Percentiles rank a stretch among this genome's conserved stretches.
Conservation (phyloP, 768 basidiomycete genomes). For the Lactarius sp. region DNA sequence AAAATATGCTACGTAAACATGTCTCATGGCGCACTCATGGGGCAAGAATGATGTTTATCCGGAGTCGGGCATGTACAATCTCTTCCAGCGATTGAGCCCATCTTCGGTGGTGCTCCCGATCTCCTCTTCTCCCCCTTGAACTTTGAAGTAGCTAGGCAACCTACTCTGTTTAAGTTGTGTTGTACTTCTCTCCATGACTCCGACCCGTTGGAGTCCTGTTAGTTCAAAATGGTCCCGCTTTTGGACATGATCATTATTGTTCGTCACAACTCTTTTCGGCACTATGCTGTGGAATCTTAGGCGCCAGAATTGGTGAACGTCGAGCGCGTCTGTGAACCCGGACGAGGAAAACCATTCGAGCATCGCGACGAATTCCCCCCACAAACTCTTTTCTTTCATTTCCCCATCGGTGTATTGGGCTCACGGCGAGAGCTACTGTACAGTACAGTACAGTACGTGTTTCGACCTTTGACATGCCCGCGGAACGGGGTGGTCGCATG, state of each 20-base stretch:
- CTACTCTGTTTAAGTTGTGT: background rate
- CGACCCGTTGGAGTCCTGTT: background rate
- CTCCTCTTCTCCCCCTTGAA: background rate
- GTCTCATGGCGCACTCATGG: background rate
- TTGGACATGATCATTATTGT: background rate
- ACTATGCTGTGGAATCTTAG: background rate
- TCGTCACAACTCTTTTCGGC: background rate
- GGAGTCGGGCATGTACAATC: background rate
- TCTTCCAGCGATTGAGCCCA: background rate
- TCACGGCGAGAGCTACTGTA: background rate
- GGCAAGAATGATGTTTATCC: background rate
- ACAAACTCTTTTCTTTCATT: background rate
- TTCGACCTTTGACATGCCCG: conserved; percentile 5
- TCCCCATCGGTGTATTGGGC: background rate
- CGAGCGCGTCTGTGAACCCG: background rate
- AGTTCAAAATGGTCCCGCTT: background rate
- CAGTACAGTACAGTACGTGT: background rate
- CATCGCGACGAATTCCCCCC: background rate
- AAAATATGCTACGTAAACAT: background rate
- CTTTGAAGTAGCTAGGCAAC: background rate
- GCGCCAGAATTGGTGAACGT: background rate
- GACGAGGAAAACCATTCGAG: no score
- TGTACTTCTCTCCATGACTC: no score
- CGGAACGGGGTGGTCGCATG: conserved; percentile 3
- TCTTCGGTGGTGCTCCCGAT: background rate